A percentile compares a stretch with the other conserved stretches of the same genome.
Conservation (phyloP, 2,329 filamentous ascomycete genomes). For the Aspergillus sp. region DNA sequence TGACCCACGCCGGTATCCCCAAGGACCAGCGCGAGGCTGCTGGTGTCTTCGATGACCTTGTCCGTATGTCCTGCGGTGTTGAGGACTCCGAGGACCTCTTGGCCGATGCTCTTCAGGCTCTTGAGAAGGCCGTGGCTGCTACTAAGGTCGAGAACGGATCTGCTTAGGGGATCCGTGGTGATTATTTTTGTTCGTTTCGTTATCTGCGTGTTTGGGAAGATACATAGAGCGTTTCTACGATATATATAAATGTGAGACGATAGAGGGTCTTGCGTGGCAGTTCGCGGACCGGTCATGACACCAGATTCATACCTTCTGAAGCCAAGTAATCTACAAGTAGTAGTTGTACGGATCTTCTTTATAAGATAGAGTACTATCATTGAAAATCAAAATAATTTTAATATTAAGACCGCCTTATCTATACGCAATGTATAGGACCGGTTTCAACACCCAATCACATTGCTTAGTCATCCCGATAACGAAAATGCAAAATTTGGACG, state of each 20-base stretch:
- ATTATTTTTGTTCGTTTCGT: not conserved
- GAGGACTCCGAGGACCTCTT: conserved; percentile 86
- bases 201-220: not conserved
- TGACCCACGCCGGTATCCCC: conserved; percentile 97
- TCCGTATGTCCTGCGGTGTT: conserved; percentile 89
- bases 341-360: too few relatives aligned
- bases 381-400: not conserved
- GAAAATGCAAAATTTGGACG: conserved; percentile 12
- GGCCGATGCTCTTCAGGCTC: conserved; percentile 76
- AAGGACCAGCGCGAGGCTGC: conserved; percentile 86
- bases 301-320: not conserved
- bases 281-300: not conserved
- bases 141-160: conserved; percentile 47
- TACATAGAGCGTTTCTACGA: not conserved
- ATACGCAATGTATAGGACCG: not conserved
- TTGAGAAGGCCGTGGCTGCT: conserved; percentile 70
- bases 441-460: not conserved
- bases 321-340: too few relatives aligned
- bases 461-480: conserved; percentile 22
- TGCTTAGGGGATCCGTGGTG: conserved; percentile 13
- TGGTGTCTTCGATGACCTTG: conserved; percentile 91
- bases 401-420: not conserved
- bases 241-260: conserved; percentile 2
- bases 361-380: too few relatives aligned
- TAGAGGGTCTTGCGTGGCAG: not conserved